phyloP scores from a whole-genome alignment of 2,329 filamentous ascomycete species.

The Grosmannia clavigera region DNA sequence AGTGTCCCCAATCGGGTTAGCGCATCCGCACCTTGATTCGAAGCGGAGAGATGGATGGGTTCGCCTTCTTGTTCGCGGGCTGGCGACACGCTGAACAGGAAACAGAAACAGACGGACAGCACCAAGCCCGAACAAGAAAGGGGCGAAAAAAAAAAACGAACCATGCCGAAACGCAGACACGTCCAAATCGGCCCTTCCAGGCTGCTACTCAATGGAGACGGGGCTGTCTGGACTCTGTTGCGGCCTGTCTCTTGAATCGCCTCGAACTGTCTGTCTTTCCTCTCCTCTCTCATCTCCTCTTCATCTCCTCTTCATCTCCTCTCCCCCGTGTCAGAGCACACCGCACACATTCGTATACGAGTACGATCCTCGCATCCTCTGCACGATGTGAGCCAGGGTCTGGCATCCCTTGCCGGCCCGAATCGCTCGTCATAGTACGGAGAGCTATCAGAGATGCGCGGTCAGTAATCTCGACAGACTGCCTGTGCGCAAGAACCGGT shows the following conservation, averaged over 20 bases:
- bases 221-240: neutral
- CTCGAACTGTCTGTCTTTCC: too few relatives aligned
- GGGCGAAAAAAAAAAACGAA: neutral
- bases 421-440: too few relatives aligned
- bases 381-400: too few relatives aligned
- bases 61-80: neutral
- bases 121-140: neutral
- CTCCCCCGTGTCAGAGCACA: too few relatives aligned
- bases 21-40: neutral
- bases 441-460: too few relatives aligned
- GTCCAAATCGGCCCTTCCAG: constrained; percentile 9
- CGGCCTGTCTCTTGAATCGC: neutral
- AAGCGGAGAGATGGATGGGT: neutral
- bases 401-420: too few relatives aligned
- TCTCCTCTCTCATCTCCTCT: too few relatives aligned
- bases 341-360: too few relatives aligned
- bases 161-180: neutral
- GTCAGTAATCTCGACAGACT: too few relatives aligned
- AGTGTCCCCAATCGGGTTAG: neutral
- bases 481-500: too few relatives aligned
- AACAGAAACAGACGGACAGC: neutral
- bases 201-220: neutral
- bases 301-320: too few relatives aligned
- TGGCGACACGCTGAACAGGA: neutral
- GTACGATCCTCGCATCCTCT: too few relatives aligned